Evolutionary conservation across 176 grass and related monocot species (phyloP), one percentile per base, ranked within the genome.

Genomic region (Cenchrus fungigraminus): DNA sequence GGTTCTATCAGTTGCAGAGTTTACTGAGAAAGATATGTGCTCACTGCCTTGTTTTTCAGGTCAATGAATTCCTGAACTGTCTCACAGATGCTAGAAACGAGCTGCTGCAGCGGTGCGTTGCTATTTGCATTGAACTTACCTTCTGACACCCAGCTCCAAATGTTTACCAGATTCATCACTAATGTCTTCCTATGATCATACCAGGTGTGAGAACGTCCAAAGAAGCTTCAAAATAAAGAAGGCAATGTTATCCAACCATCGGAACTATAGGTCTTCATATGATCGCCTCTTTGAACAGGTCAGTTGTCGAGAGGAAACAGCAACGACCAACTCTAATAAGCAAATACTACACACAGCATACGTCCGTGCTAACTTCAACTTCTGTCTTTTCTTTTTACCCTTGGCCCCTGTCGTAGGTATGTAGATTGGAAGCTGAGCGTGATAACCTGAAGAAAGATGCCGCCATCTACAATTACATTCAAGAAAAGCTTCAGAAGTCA

Each of bases 201-300:
- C 71, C 67, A 98, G 97, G 91, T 94, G 86, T 8, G 91, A 87
- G 53, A 73, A 73, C 4, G 86, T 92, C 49, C 82, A 92, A 68
- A 91, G 97, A 82, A 98, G 93, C 74, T 91, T 92, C 57, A 95
- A 86, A 92, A 94, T 98, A 92, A 98, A 92, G 83, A 98, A 91
- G 88, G 97, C 97, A 16, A 87, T 98, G 78, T 29, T 98, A 63
- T 89, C 80, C 16, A 98, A 85, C 42, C 84, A 85, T 56, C 79
- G 80, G 50, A 91, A 83, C 2, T 75, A 91, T 44, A 95, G 71
- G 50, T 91, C 93, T 91, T 94, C 92, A 22, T 91, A 92, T 61
- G 93, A 92, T 73, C 84, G 93, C 64, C 83, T 98, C 85, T 94
- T 76, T 47, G 65, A 98, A 89, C 93, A 98, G 97, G 97, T 96